Conservation (phyloP, 2,329 filamentous ascomycete species). For the Rutstroemia sp. region DNA sequence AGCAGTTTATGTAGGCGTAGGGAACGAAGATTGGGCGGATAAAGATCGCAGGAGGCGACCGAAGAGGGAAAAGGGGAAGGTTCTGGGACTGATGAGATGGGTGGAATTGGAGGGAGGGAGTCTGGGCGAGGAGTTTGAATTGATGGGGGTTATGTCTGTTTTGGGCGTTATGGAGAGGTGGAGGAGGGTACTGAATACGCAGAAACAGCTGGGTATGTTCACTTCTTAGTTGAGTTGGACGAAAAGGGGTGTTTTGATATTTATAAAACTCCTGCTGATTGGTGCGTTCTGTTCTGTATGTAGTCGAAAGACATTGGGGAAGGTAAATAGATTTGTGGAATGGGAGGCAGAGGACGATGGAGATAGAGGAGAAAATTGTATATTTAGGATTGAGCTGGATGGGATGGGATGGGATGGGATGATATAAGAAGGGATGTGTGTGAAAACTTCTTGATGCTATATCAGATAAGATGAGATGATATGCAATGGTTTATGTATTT, state of each 20-base stretch:
- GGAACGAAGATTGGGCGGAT: conserved; percentile 8
- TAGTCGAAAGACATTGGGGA: too few relatives aligned
- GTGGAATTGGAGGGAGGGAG: conserved; percentile 11
- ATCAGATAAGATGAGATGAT: too few relatives aligned
- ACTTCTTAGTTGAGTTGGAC: conserved; percentile 2
- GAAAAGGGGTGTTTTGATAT: not conserved
- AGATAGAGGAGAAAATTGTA: too few relatives aligned
- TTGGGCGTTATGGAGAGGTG: conserved; percentile 21
- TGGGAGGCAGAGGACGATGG: too few relatives aligned
- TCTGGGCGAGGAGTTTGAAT: conserved; percentile 22
- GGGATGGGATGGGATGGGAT: too few relatives aligned
- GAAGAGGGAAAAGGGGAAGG: conserved; percentile 5
- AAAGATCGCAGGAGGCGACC: conserved; percentile 18
- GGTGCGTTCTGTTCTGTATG: too few relatives aligned
- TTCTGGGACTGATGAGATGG: conserved; percentile 2
- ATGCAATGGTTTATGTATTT: too few relatives aligned
- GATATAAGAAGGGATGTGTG: too few relatives aligned
- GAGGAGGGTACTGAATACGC: conserved; percentile 14
- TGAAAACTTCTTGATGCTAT: too few relatives aligned
- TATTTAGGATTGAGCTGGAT: too few relatives aligned
- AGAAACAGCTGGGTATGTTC: conserved; percentile 11
- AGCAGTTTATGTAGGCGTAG: conserved; percentile 23
- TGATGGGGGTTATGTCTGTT: conserved; percentile 21
- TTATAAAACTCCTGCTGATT: too few relatives aligned
- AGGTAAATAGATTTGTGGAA: too few relatives aligned